Base-by-base conservation (phyloP, 2,329 filamentous ascomycete genomes). In the Delphinella strobiligena region DNA sequence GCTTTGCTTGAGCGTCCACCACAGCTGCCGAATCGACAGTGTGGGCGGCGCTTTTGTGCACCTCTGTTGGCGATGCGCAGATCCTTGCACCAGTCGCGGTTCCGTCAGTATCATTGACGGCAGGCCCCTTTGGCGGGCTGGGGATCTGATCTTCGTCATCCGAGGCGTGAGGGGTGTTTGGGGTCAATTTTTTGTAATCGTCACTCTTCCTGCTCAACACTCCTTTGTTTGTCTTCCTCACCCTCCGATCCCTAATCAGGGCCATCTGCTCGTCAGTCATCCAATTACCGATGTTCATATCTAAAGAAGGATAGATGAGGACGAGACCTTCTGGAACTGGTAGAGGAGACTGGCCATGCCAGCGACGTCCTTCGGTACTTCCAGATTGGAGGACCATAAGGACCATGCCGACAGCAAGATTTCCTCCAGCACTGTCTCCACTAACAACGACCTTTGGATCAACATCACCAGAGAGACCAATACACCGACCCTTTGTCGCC, bases 241-340 rank as follows among this genome's bases (percentile, higher is more conserved):
- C 78, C 42, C 78, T 74, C 9, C 86, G 78, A 47, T 94, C 88
- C 48, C 86, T 80, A 47, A 98, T 93, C 45, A 98, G 65, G 0
- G 85, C 78, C 85, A 96, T 93, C 57, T 98, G 88, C 59, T 96
- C 89, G 51, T 96, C 89, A 1, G 85, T 88, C 88, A 98, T 96
- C 91, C 91, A 98, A 59, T 88, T 95, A 29, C 86, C 86, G 48
- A 96, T 96, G 53, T 93, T 95, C 82, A 96, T 87, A 53, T 96
- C 91, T 43, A 98, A 65, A 0, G 81, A 80, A 1, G 91, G 91
- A 53, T 98, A 98, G 43, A 93, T 78, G 36, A 94, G 69, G 1
- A 96, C 71, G 5, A 96, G 61, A 0, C 87, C 89, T 38, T 83
- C 81, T 0, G 91, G 91, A 0, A 87, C 81, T 4, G 94, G 67